Evolutionary conservation across 2,329 filamentous ascomycete genomes (phyloP), one percentile per base, ranked within the genome.

Genomic region (Periconia macrospinosa): DNA sequence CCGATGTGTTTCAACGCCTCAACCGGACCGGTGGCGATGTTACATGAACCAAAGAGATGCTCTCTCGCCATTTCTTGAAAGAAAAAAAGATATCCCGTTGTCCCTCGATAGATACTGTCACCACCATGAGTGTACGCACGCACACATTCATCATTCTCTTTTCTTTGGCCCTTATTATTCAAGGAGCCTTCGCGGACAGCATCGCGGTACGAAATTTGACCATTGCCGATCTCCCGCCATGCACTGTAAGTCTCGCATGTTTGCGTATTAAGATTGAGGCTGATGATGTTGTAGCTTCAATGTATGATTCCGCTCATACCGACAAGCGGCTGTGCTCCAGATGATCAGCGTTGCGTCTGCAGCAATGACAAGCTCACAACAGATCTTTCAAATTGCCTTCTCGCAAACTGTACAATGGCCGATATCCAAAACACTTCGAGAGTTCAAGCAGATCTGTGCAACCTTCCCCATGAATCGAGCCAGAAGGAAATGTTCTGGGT

Each of bases 381-480:
- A 15, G 42, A 18, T 1, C 14, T 59, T 8, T 45, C 54, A n/a
- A 52, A 45, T 27, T 67, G 64, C 11, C 54, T 66, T 58, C 53
- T 65, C 13, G 49, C 49, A 14, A 66, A 65, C 27, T 67, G 62
- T 45, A 66, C 62, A 0, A 65, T 65, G 61, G 53, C 49, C 10
- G 15, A n/a, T 35, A 49, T 50, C 27, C 18, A 50, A 44, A 54
- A 53, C 8, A 66, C 62, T 3, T 58, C 62, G 1, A 62, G 59
- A 35, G 64, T 67, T 1, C 62, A 65, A 42, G 59, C 59, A 2
- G 54, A 55, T 23, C 43, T 67, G 8, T 68, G 64, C 51, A 46
- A 61, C 14, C 45, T 66, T 10, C 40, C 63, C 2, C 47, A 60
- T n/a, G 58, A 62, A 6, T 64, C 48, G 53, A 42, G 50, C 51